These are phyloP conservation scores for Fusarium illudens DNA, from an alignment of 2,329 filamentous ascomycete genomes.

Conservation along the genomic window DNA sequence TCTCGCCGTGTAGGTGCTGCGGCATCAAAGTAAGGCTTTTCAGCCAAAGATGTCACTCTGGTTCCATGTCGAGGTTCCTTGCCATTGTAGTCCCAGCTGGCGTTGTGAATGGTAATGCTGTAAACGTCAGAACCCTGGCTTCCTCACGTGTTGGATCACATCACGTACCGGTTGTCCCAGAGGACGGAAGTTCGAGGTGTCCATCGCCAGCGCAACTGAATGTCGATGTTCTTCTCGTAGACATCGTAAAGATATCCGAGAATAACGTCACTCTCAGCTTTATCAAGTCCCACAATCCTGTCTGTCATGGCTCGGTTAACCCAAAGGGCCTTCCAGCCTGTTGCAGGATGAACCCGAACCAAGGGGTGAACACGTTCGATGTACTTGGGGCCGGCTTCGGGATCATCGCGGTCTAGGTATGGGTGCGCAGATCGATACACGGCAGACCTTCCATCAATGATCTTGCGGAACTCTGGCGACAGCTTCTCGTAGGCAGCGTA, in stretches of 20 bases:
- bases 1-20: conserved; percentile 72
- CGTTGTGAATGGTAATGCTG: conserved; percentile 77
- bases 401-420: conserved; percentile 71
- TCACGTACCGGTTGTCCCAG: conserved; percentile 72
- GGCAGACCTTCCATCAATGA: conserved; percentile 72
- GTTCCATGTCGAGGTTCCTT: conserved; percentile 75
- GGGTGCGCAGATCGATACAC: conserved; percentile 72
- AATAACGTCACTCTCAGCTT: conserved; percentile 73
- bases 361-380: conserved; percentile 75
- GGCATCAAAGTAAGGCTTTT: conserved; percentile 74
- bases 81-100: conserved; percentile 77
- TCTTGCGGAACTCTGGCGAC: conserved; percentile 72
- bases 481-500: conserved; percentile 79
- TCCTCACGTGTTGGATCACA: background rate
- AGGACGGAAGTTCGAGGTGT: conserved; percentile 71
- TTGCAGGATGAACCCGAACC: conserved; percentile 75
- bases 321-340: conserved; percentile 77
- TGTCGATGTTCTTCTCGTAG: conserved; percentile 74
- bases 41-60: conserved; percentile 73
- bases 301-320: conserved; percentile 76
- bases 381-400: conserved; percentile 67
- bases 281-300: conserved; percentile 73
- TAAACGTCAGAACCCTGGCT: background rate
- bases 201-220: conserved; percentile 77
- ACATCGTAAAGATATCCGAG: conserved; percentile 73